Conservation (phyloP, 1,284 basidiomycete genomes). For the Abortiporus biennis region DNA sequence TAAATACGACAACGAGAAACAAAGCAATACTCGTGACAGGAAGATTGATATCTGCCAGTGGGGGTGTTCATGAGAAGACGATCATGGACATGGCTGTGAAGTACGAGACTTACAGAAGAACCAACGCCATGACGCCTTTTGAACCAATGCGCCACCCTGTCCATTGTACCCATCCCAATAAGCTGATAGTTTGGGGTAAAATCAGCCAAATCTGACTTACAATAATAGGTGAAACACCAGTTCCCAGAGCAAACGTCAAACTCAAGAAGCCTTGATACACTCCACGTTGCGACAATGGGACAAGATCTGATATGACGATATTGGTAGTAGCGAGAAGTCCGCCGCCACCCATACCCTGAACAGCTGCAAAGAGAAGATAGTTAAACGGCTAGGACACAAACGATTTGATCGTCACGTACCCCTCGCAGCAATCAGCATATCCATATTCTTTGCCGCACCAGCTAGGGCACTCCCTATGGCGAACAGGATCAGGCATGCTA, state of each 20-base stretch:
- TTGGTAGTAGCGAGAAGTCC: slow-evolving; percentile 27
- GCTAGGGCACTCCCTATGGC: slow-evolving; percentile 12
- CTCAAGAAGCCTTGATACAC: slow-evolving; percentile 28
- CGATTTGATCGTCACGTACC: slow-evolving; percentile 9
- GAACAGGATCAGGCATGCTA: slow-evolving; percentile 16
- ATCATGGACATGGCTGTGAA: no score
- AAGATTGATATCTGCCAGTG: slow-evolving; percentile 26
- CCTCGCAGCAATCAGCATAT: slow-evolving; percentile 13
- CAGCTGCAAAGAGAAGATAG: slow-evolving; percentile 11
- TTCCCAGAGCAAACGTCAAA: slow-evolving; percentile 29
- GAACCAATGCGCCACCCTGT: slow-evolving; percentile 16
- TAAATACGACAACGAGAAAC: slow-evolving; percentile 20
- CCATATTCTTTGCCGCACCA: slow-evolving; percentile 14
- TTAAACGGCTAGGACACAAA: background rate
- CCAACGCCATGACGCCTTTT: slow-evolving; percentile 22
- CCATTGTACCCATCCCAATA: background rate
- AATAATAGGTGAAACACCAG: slow-evolving; percentile 26
- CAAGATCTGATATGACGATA: slow-evolving; percentile 32
- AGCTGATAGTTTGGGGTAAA: background rate
- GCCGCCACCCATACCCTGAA: slow-evolving; percentile 36
- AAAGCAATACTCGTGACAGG: slow-evolving; percentile 29
- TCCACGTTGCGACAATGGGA: slow-evolving; percentile 30
- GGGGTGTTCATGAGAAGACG: no score
- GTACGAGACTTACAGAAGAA: slow-evolving; percentile 21
- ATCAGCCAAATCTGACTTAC: slow-evolving; percentile 20